phyloP scores from a whole-genome alignment of 345 rosid genomes.

The Eucalyptus virginea region DNA sequence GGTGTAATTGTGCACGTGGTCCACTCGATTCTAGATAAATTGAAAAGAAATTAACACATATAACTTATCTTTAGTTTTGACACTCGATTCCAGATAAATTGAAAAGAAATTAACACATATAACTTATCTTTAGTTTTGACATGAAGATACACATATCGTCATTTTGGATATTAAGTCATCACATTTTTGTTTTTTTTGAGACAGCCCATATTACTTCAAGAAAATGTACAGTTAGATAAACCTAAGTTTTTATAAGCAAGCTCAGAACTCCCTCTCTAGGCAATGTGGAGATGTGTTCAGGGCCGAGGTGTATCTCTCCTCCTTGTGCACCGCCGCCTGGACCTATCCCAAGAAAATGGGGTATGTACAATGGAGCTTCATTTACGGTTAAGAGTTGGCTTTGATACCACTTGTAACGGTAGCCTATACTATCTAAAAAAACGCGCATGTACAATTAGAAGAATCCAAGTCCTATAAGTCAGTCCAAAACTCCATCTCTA shows the following conservation, averaged over 20 bases:
- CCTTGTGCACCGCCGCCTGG: accelerated
- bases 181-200: accelerated
- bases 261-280: accelerated
- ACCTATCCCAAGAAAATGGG: accelerated
- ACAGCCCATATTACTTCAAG: too few species aligned
- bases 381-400: accelerated
- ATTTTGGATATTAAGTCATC: too few species aligned
- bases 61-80: background rate
- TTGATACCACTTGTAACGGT: too few species aligned
- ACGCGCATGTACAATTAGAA: accelerated
- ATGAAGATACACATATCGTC: background rate
- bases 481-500: accelerated
- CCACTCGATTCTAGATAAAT: background rate
- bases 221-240: accelerated
- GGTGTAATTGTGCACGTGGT: background rate
- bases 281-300: accelerated
- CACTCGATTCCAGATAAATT: too few species aligned
- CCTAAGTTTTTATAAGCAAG: too few species aligned
- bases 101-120: background rate
- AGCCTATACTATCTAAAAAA: accelerated
- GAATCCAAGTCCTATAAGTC: too few species aligned
- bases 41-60: background rate
- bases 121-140: background rate
- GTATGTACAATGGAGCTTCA: too few species aligned
- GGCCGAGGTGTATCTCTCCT: accelerated